Evolutionary conservation across 2,329 filamentous ascomycete species (phyloP).

Genomic region (Cladosporium sp.): DNA sequence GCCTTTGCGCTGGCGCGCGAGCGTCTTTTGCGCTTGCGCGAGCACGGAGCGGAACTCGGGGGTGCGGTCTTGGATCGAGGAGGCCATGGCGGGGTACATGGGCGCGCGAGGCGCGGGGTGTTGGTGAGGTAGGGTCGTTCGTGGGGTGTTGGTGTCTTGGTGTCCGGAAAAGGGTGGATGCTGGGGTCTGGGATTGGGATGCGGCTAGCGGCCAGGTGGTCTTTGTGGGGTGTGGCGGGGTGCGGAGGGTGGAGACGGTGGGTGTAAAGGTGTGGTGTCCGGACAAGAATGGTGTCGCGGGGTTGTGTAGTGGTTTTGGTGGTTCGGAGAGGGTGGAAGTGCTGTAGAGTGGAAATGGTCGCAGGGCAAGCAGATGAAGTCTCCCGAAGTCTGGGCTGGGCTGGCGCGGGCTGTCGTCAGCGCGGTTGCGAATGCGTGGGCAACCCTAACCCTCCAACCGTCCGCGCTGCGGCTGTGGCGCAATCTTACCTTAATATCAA

Average conservation of each 20-base stretch:
- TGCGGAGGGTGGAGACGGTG: neutral
- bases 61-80: slow-evolving; percentile 92
- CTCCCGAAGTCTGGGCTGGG: neutral
- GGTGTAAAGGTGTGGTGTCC: no score
- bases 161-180: neutral
- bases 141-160: neutral
- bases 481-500: neutral
- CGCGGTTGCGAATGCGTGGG: neutral
- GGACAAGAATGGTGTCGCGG: no score
- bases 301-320: neutral
- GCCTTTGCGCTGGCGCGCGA: slow-evolving; percentile 65
- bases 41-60: slow-evolving; percentile 91
- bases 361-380: neutral
- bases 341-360: neutral
- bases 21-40: slow-evolving; percentile 62
- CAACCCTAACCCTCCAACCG: neutral
- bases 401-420: neutral
- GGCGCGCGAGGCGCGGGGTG: slow-evolving; percentile 9
- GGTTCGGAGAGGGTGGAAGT: neutral
- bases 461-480: neutral
- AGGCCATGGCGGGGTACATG: slow-evolving; percentile 40
- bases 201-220: slow-evolving; percentile 5
- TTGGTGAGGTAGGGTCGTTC: neutral
- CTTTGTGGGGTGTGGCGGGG: neutral
- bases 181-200: neutral